phyloP scores from a whole-genome alignment of 1,284 basidiomycete genomes.

The Fomitopsis palustris region DNA sequence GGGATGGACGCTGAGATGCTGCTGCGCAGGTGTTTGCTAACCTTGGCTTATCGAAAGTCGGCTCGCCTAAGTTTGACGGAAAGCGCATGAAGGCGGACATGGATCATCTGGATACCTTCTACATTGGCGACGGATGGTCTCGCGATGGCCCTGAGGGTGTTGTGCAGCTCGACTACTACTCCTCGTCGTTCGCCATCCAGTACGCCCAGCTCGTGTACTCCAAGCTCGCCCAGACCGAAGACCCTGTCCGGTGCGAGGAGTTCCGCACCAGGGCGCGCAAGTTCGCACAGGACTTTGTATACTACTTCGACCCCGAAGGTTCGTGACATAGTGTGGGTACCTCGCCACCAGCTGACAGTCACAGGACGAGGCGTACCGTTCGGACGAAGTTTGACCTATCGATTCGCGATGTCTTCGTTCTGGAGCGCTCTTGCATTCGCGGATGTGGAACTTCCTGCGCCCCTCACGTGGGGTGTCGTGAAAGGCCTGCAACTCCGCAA shows the following conservation, averaged over 20 bases:
- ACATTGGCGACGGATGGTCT: slow-evolving; percentile 74
- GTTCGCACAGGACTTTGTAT: slow-evolving; percentile 69
- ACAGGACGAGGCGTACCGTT: slow-evolving; percentile 73
- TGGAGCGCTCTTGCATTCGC: slow-evolving; percentile 75
- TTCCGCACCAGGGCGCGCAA: slow-evolving; percentile 60
- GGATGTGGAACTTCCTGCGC: slow-evolving; percentile 62
- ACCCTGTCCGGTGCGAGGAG: slow-evolving; percentile 61
- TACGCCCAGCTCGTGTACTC: slow-evolving; percentile 72
- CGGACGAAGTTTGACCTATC: slow-evolving; percentile 73
- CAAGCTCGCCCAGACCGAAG: slow-evolving; percentile 59
- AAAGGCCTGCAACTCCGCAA: slow-evolving; percentile 75
- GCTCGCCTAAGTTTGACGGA: slow-evolving; percentile 53
- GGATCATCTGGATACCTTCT: slow-evolving; percentile 78
- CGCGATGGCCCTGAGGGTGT: slow-evolving; percentile 76
- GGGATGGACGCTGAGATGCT: not conserved
- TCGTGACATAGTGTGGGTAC: slow-evolving; percentile 8
- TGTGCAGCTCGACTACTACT: slow-evolving; percentile 78
- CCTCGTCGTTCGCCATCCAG: slow-evolving; percentile 78
- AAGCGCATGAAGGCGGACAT: slow-evolving; percentile 69
- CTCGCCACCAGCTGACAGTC: not conserved
- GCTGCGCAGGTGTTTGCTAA: slow-evolving; percentile 65
- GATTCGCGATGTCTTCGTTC: slow-evolving; percentile 77
- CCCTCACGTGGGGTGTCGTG: slow-evolving; percentile 70
- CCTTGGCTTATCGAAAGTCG: slow-evolving; percentile 62
- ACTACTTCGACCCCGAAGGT: slow-evolving; percentile 75